Evolutionary conservation across 108 stramenopile genomes (phyloP), one percentile per base, ranked within the genome.

Genomic region (Cylindrotheca closterium): DNA sequence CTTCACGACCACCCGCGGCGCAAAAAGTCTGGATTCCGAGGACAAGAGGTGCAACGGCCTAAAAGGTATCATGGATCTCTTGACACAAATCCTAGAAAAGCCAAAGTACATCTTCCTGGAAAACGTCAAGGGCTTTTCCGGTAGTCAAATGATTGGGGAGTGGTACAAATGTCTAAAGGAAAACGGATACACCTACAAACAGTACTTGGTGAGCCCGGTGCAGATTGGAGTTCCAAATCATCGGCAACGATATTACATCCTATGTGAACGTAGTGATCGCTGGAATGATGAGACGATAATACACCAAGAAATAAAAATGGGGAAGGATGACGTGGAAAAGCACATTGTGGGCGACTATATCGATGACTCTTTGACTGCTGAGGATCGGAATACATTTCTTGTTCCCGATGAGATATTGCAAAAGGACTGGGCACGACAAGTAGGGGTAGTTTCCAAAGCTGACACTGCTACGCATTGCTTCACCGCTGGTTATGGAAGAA

Each of bases 171-270:
- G 69, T 60, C 47, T 82, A 21, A 1, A 27, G 0, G 1, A 42
- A 1, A 64, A 64, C 32, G 77, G 69, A 45, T 71, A 70, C 23
- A 42, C 68, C 8, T 78, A 42, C 21, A 37, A 58, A 30, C 65
- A 77, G 29, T 74, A 63, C 30, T 42, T 78, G 18, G 22, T 78
- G 4, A 67, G 64, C 28, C 81, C 81, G 2, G 50, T 65, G 1
- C 68, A 82, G 34, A 24, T 77, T 0, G 77, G 77, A 26, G 71
- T 82, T 42, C 81, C 81, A 34, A 82, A 82, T 68, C 68, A 82
- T 55, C 73, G 81, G 18, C 60, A 30, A 18, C 69, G 81, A 27
- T 82, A 67, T 51, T 82, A 82, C 49, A 63, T 82, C 18, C 26
- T 79, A 55, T 58, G 58, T 15, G 81, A 82, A 31, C 65, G 53